Percentiles rank a stretch among this genome's conserved stretches.
Evolutionary conservation across 2,329 filamentous ascomycete genomes (phyloP).

Genomic region (Sporothrix pallida): DNA sequence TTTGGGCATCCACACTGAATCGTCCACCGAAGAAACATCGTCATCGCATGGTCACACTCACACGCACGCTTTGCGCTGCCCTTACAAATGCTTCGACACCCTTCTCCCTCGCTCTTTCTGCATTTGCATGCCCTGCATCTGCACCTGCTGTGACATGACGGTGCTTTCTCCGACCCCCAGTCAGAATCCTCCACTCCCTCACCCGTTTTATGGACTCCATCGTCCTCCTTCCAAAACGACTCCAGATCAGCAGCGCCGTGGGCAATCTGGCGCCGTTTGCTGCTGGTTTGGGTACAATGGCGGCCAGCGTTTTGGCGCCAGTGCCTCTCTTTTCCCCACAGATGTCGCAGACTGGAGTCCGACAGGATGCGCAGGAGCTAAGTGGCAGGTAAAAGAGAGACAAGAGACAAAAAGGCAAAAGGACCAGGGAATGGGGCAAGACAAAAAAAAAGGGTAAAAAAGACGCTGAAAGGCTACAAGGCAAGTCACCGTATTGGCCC

Average conservation of each 20-base stretch:
- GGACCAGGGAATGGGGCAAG: background rate
- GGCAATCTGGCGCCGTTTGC: background rate
- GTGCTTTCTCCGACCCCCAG: background rate
- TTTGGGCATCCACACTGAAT: background rate
- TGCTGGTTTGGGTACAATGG: background rate
- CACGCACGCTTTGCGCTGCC: background rate
- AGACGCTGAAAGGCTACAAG: background rate
- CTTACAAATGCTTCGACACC: slow-evolving; percentile 1
- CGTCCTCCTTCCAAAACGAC: background rate
- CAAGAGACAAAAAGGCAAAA: background rate
- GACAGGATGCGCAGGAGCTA: slow-evolving; percentile 3
- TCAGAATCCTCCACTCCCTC: background rate
- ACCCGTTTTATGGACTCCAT: background rate
- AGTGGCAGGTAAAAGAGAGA: background rate
- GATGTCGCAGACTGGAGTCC: slow-evolving; percentile 14
- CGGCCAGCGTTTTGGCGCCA: background rate
- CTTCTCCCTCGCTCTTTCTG: background rate
- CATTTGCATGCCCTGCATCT: background rate
- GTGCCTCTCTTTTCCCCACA: slow-evolving; percentile 6
- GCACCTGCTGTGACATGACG: background rate
- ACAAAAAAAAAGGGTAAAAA: background rate
- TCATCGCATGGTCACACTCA: slow-evolving; percentile 1
- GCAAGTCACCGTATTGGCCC: background rate
- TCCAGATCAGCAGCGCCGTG: slow-evolving; percentile 11
- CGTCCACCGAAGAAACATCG: background rate